phyloP scores from a whole-genome alignment of 768 basidiomycete species.

The Leccinellum rugosiceps region DNA sequence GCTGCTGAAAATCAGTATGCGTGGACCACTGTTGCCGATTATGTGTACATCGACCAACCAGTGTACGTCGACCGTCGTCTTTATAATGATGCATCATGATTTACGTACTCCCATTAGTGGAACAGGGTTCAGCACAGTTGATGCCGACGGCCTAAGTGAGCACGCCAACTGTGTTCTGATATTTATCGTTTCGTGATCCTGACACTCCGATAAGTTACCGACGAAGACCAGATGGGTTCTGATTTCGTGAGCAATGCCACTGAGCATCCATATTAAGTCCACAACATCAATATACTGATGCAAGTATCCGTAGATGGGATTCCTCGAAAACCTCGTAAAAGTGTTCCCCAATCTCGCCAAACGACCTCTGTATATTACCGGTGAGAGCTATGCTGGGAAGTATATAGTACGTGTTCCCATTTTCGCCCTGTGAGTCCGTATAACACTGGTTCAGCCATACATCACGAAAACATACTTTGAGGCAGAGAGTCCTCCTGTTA shows the following conservation, averaged over 20 bases:
- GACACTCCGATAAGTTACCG: slow-evolving; percentile 36
- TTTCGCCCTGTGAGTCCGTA: too few relatives aligned
- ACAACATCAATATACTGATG: neutral
- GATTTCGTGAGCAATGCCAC: slow-evolving; percentile 43
- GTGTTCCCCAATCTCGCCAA: slow-evolving; percentile 66
- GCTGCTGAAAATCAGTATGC: slow-evolving; percentile 31
- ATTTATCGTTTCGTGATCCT: neutral
- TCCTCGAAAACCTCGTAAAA: slow-evolving; percentile 65
- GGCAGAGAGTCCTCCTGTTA: slow-evolving; percentile 59
- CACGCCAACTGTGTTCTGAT: too few relatives aligned
- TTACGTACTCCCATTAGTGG: slow-evolving; percentile 37
- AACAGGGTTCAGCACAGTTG: slow-evolving; percentile 62
- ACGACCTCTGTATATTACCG: slow-evolving; percentile 63
- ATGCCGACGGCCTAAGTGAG: slow-evolving; percentile 54
- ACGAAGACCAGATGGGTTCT: slow-evolving; percentile 59
- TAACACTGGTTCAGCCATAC: slow-evolving; percentile 71
- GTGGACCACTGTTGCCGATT: too few relatives aligned
- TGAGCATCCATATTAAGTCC: slow-evolving; percentile 14
- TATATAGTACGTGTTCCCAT: too few relatives aligned
- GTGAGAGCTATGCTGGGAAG: slow-evolving; percentile 71
- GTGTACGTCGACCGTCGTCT: slow-evolving; percentile 33
- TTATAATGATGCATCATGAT: neutral
- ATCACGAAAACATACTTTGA: slow-evolving; percentile 69
- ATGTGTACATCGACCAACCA: slow-evolving; percentile 17
- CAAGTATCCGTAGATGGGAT: slow-evolving; percentile 50